phyloP scores from a whole-genome alignment of 2,329 filamentous ascomycete species.

The Thermothelomyces thermophilus region DNA sequence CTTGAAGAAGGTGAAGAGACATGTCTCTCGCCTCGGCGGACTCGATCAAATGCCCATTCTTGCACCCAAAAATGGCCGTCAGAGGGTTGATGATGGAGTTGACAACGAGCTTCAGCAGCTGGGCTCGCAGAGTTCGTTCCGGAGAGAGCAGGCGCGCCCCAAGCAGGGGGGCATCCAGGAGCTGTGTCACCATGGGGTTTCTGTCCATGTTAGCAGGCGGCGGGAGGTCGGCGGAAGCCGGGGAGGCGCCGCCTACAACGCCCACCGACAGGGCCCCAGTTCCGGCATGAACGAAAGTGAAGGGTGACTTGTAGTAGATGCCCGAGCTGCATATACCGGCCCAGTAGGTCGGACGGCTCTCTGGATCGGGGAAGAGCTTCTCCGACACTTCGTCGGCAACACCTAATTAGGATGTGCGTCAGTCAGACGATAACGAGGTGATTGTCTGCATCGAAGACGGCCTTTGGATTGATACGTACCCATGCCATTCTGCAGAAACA shows the following conservation, averaged over 20 bases:
- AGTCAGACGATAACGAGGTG: neutral
- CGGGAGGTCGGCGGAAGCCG: neutral
- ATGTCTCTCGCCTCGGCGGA: neutral
- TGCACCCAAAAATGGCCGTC: slow-evolving; percentile 43
- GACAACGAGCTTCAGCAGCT: slow-evolving; percentile 55
- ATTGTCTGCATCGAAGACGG: neutral
- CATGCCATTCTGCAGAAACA: slow-evolving; percentile 67
- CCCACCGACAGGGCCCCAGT: slow-evolving; percentile 19
- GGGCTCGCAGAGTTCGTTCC: slow-evolving; percentile 9
- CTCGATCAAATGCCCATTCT: slow-evolving; percentile 12
- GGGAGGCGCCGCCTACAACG: neutral
- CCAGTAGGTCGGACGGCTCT: slow-evolving; percentile 11
- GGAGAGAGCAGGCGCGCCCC: neutral
- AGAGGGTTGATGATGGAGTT: slow-evolving; percentile 63
- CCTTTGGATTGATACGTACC: slow-evolving; percentile 33
- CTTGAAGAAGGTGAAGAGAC: slow-evolving; percentile 3
- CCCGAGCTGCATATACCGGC: slow-evolving; percentile 18
- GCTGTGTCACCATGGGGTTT: neutral
- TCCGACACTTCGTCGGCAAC: slow-evolving; percentile 3
- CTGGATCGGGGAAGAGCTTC: slow-evolving; percentile 2
- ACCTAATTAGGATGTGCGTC: neutral
- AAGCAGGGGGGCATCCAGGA: slow-evolving; percentile 1
- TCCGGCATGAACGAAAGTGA: slow-evolving; percentile 28
- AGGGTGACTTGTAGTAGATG: slow-evolving; percentile 24
- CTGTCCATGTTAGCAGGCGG: neutral